These are phyloP conservation scores for Aspergillus viridinutans DNA, from an alignment of 2,329 filamentous ascomycete species.

Conservation along the genomic window DNA sequence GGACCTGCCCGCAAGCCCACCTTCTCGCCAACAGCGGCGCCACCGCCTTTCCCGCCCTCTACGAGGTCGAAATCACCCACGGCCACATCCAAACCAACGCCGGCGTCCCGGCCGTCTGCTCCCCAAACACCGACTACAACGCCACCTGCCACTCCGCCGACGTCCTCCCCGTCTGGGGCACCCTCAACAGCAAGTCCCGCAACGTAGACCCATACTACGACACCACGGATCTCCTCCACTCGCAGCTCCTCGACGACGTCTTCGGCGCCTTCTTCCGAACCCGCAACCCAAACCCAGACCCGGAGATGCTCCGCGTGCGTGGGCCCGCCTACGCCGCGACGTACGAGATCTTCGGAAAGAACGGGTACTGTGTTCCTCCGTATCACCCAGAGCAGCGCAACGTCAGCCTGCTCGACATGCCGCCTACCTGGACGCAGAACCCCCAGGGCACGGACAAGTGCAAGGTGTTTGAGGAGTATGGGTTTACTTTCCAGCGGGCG, in stretches of 20 bases:
- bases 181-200: constrained; percentile 19
- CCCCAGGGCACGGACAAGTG: constrained; percentile 14
- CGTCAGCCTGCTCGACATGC: constrained; percentile 15
- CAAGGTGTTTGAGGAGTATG: constrained; percentile 20
- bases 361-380: constrained; percentile 10
- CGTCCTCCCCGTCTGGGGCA: constrained; percentile 25
- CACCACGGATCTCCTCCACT: constrained; percentile 16
- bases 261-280: constrained; percentile 21
- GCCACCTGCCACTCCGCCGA: constrained; percentile 26
- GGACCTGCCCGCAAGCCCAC: constrained; percentile 8
- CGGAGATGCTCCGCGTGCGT: constrained; percentile 11
- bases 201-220: constrained; percentile 21
- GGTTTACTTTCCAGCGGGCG: constrained; percentile 23
- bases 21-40: constrained; percentile 1
- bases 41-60: constrained; percentile 15
- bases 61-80: constrained; percentile 17
- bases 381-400: constrained; percentile 7
- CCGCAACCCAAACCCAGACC: constrained; percentile 18
- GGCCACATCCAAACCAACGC: constrained; percentile 20
- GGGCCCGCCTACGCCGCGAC: constrained; percentile 21
- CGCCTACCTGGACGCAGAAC: constrained; percentile 10
- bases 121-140: constrained; percentile 22
- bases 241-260: constrained; percentile 22
- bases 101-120: constrained; percentile 17
- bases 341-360: constrained; percentile 8